Evolutionary conservation across 441 rosid genomes (phyloP), one percentile per base, ranked within the genome.

Genomic region (Kokia cookei): DNA sequence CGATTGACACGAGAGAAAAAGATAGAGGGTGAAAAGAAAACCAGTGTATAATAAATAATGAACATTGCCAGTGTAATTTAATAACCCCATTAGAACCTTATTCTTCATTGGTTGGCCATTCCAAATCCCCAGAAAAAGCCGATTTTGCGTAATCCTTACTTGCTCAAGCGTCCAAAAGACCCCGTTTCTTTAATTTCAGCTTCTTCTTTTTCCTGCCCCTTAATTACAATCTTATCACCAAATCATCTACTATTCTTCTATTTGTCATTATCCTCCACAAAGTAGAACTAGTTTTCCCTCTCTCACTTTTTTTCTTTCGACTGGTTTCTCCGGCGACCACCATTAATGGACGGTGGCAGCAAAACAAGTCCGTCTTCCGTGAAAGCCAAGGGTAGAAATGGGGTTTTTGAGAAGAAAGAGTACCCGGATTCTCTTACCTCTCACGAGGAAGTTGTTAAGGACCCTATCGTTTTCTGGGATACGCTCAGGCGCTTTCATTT

Each of bases 401-500:
- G 75, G 57, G 53, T 4, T 45, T 79, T 40, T 65, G 83, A 61
- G 37, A 40, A 50, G 3, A 86, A 79, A 73, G 83, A 79, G 50
- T 94, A 92, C 58, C 98, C 98, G 12, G 81, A 80, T 24, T 88
- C 97, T 47, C 82, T 91, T 8, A 84, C 88, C 15, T 71, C 84
- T 29, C 97, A 94, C 43, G 94, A 90, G 3, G 85, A 72, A 51
- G 80, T 90, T 50, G 86, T 84, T 10, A 76, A 75, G 53, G 88
- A 89, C 71, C 77, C 85, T 26, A 79, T 68, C 67, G 66, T 75
- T 76, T 94, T 94, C 80, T 90, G 94, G 97, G 98, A 94, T 84
- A 87, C 98, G 29, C 96, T 94, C 51, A 79, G 96, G 77, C 87
- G 94, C 70, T 94, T 94, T 82, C 99, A 95, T 82, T 91, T 86